Evolutionary conservation across 2,329 filamentous ascomycete genomes (phyloP), one percentile per base, ranked within the genome.

Genomic region (Elsinoe australis): DNA sequence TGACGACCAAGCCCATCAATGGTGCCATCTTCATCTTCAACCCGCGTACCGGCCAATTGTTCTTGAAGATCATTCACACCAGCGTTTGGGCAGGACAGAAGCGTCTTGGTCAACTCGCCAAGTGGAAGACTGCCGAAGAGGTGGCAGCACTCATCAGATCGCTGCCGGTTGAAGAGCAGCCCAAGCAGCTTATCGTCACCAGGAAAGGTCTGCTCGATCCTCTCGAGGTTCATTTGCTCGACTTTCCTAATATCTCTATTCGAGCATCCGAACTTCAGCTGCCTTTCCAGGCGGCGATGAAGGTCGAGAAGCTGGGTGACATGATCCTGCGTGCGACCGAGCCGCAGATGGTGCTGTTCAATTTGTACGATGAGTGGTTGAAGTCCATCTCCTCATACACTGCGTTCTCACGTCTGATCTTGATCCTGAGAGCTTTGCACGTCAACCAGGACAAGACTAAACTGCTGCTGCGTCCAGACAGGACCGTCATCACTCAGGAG

Each of bases 21-120:
- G 92, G 92, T 64, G 92, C 94, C 36, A 96, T 98, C 64, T 98
- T 98, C 74, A 98, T 98, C 63, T 96, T 98, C 79, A 98, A 98
- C 65, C 92, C 94, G n/a, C 81, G 90, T 51, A 98, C 92, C 46
- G 92, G 92, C 44, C 92, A 98, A 62, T 71, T 98, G 31, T 98
- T 98, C 80, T 70, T 98, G 63, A 98, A 98, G 76, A 96, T 98
- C 59, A 98, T 98, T 56, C 94, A 98, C 69, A 98, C 92, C 1
- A 95, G 89, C 62, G 94, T 98, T 21, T 98, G 92, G 92, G 92
- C 92, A 45, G 92, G 92, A 48, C 92, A 98, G 70, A 98, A 98
- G 69, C 94, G 92, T 85, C 80, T 98, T 24, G 94, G 94, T 56
- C 92, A 98, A 67, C 71, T 98, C 56, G 92, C 92, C 38, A 98